Conservation (phyloP, 306 rosid species). For the Cucurbita moschata region DNA sequence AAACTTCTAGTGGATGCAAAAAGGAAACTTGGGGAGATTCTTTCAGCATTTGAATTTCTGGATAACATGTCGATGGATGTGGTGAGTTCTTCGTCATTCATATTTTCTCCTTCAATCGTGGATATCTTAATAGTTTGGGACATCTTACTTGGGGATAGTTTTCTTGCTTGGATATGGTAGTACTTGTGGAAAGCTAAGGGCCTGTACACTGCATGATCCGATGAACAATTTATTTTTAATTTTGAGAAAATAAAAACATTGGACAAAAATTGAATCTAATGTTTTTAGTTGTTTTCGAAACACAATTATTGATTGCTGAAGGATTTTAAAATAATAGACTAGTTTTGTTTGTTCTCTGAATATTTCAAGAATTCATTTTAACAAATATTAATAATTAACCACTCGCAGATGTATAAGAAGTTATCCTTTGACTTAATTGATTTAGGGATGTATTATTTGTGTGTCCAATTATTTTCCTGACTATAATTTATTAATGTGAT, state of each 20-base stretch:
- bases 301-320: background rate
- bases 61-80: conserved; percentile 59
- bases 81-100: conserved; percentile 27
- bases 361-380: background rate
- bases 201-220: background rate
- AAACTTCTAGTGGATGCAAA: conserved; percentile 79
- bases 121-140: background rate
- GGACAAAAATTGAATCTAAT: background rate
- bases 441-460: background rate
- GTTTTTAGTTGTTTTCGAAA: background rate
- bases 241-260: background rate
- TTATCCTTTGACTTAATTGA: background rate
- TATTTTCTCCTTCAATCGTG: background rate
- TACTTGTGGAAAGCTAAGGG: background rate
- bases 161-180: background rate
- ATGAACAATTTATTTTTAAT: background rate
- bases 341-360: background rate
- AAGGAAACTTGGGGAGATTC: conserved; percentile 82
- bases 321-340: background rate
- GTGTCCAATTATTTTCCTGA: background rate
- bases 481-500: background rate
- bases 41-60: conserved; percentile 92
- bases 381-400: background rate
- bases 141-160: background rate
- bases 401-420: background rate